These are phyloP conservation scores for Capsicum pubescens DNA, from an alignment of 257 asterid species.

Conservation along the genomic window DNA sequence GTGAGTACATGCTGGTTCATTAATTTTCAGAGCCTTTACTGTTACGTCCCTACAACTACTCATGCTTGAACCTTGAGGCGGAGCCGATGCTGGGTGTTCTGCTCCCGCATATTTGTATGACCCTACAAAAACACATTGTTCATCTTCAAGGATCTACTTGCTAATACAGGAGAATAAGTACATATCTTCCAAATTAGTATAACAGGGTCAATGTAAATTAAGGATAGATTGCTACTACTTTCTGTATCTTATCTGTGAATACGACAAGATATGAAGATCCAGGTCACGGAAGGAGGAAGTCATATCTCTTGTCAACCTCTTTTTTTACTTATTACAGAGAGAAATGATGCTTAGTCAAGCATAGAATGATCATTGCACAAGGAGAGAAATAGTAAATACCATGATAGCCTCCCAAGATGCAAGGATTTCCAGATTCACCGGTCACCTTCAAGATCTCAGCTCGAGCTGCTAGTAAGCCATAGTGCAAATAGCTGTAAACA, in stretches of 20 bases:
- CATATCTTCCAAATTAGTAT: neutral
- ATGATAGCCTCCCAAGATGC: conserved; percentile 47
- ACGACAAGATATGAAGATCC: neutral
- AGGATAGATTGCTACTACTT: neutral
- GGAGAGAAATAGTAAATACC: conserved; percentile 37
- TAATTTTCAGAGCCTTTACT: conserved; percentile 76
- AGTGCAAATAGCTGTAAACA: conserved; percentile 48
- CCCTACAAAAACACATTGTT: conserved; percentile 48
- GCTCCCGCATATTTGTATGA: conserved; percentile 79
- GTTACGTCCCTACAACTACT: conserved; percentile 69
- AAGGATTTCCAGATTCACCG: conserved; percentile 49
- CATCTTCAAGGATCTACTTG: conserved; percentile 12
- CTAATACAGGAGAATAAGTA: neutral
- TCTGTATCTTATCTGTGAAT: conserved; percentile 18
- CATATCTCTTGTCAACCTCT: neutral
- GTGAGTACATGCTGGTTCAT: conserved; percentile 82
- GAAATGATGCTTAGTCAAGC: conserved; percentile 2
- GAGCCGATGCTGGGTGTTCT: conserved; percentile 60
- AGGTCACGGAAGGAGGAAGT: neutral
- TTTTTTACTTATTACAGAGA: neutral
- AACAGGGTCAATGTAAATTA: conserved; percentile 13
- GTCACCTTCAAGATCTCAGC: conserved; percentile 56
- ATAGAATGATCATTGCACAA: conserved; percentile 20
- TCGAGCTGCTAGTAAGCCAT: conserved; percentile 59
- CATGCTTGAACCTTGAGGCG: conserved; percentile 75